Evolutionary conservation across 441 rosid genomes (phyloP).

Genomic region (Melastoma candidum): DNA sequence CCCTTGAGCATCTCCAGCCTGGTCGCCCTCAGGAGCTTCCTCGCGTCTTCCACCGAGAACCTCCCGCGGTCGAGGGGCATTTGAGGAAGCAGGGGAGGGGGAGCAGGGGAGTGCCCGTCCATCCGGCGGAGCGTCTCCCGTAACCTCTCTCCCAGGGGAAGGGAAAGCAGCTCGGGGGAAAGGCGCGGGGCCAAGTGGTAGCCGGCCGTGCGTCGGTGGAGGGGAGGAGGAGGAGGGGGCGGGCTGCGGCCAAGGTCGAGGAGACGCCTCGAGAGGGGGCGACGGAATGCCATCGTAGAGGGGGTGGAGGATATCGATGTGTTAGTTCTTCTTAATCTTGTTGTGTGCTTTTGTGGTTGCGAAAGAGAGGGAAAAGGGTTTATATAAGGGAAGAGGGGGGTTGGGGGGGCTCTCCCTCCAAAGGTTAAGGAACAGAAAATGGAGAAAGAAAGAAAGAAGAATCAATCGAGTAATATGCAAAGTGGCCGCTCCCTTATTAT

Average conservation of each 20-base stretch:
- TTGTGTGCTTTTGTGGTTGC: too few relatives aligned
- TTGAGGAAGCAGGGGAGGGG: not conserved
- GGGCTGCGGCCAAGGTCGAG: conserved; percentile 16
- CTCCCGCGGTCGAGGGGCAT: conserved; percentile 3
- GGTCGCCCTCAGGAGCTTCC: conserved; percentile 37
- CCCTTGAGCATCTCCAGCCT: conserved; percentile 33
- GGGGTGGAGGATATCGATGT: too few relatives aligned
- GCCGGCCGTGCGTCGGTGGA: conserved; percentile 31
- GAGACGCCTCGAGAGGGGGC: conserved; percentile 30
- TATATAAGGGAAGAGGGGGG: too few relatives aligned
- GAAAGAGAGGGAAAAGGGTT: too few relatives aligned
- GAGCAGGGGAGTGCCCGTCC: conserved; percentile 22
- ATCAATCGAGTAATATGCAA: too few relatives aligned
- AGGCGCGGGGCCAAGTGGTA: conserved; percentile 9
- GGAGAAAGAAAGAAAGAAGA: too few relatives aligned
- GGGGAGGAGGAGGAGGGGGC: conserved; percentile 22
- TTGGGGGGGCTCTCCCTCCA: too few relatives aligned
- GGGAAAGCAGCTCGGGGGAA: conserved; percentile 29
- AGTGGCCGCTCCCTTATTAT: too few relatives aligned
- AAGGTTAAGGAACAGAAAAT: too few relatives aligned
- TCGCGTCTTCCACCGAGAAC: conserved; percentile 31
- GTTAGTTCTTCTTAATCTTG: too few relatives aligned
- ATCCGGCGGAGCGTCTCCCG: conserved; percentile 36
- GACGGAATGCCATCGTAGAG: conserved; percentile 43
- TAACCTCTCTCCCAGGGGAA: conserved; percentile 43